Conservation (phyloP, 2,329 filamentous ascomycete genomes). For the Pseudophaeomoniella oleicola region DNA sequence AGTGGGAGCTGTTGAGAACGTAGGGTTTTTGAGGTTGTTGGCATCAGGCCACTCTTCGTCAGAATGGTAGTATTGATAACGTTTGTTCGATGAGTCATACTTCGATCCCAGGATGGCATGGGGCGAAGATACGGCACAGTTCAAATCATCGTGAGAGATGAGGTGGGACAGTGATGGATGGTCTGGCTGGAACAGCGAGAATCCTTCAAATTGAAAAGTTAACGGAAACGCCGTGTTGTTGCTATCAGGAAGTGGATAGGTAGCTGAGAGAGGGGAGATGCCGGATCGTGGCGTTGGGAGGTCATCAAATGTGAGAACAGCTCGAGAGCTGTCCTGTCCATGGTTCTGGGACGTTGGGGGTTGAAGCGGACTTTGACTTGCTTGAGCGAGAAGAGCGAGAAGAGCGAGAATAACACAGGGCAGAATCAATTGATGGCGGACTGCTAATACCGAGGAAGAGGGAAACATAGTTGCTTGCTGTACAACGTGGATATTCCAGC, state of each 20-base stretch:
- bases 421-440: no score
- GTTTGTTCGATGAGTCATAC: conserved; percentile 2
- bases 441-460: no score
- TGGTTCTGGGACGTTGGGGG: no score
- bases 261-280: neutral
- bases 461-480: no score
- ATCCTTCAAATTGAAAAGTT: conserved; percentile 4
- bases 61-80: conserved; percentile 1
- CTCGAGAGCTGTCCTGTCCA: no score
- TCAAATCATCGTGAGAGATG: conserved; percentile 11
- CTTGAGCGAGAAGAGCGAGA: neutral
- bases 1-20: neutral
- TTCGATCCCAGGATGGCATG: conserved; percentile 13
- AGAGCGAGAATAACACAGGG: no score
- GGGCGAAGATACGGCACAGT: conserved; percentile 14
- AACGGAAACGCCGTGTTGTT: no score
- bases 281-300: neutral
- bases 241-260: neutral
- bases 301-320: neutral
- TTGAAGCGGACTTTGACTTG: neutral
- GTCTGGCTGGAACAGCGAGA: conserved; percentile 9
- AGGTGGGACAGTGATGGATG: conserved; percentile 7
- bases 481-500: no score
- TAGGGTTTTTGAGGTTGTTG: conserved; percentile 1
- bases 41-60: no score